Conservation (phyloP, 192 early-diverging fungal genomes). For the Coemansia sp. region DNA sequence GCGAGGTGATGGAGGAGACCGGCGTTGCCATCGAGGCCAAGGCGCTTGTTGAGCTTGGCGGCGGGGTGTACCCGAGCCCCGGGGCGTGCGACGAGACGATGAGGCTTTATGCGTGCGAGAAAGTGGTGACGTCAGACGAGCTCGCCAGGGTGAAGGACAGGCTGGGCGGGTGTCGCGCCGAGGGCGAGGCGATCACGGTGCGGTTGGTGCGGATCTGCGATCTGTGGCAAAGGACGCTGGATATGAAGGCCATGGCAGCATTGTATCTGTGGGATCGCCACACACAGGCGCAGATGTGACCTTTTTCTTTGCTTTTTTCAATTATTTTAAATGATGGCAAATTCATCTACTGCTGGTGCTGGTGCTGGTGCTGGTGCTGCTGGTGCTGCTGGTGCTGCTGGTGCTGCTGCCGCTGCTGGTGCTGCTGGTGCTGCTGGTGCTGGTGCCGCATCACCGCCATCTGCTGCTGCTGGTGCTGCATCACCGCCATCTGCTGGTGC, state of each 20-base stretch:
- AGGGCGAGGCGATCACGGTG: conserved; percentile 76
- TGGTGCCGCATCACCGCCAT: no score
- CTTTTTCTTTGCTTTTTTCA: neutral
- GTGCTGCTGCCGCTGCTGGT: no score
- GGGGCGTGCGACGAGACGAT: conserved; percentile 84
- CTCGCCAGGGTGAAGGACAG: conserved; percentile 61
- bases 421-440: no score
- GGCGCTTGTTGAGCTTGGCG: conserved; percentile 63
- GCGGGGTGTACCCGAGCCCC: conserved; percentile 67
- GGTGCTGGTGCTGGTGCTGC: no score
- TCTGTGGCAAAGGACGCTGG: conserved; percentile 62
- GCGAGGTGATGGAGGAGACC: conserved; percentile 81
- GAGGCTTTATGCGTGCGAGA: conserved; percentile 66
- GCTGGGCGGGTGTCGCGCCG: conserved; percentile 69
- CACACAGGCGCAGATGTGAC: neutral
- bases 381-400: no score
- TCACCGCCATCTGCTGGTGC: no score
- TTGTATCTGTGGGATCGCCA: conserved; percentile 57
- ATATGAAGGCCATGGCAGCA: conserved; percentile 71
- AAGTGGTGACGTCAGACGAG: conserved; percentile 53
- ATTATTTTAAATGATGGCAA: neutral
- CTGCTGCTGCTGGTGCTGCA: no score
- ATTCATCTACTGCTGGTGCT: no score
- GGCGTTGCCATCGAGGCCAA: conserved; percentile 61
- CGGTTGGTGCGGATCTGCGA: conserved; percentile 63